Evolutionary conservation across 2,329 filamentous ascomycete species (phyloP).

Genomic region (Calonectria honghensis): DNA sequence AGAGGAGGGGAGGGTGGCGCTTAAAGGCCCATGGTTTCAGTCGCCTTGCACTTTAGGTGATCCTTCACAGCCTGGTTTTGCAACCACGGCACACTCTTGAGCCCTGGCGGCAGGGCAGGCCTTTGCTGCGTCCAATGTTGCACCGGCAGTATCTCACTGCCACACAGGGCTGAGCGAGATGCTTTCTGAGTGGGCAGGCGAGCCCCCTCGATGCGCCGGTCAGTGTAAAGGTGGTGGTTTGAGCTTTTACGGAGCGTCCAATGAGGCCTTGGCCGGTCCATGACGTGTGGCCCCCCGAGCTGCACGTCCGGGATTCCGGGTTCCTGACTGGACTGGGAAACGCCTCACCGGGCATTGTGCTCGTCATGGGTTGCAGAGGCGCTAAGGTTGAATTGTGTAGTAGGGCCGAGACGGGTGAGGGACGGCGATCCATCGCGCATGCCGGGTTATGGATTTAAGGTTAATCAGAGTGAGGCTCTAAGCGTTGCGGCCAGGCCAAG

Average conservation of each 20-base stretch:
- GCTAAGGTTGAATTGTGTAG: neutral
- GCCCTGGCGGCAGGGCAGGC: neutral
- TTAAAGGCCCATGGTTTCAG: neutral
- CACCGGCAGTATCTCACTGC: neutral
- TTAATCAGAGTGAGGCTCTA: neutral
- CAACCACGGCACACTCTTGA: neutral
- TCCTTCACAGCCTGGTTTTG: slow-evolving; percentile 4
- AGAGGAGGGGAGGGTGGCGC: too few relatives aligned
- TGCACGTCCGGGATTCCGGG: neutral
- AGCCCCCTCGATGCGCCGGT: too few relatives aligned
- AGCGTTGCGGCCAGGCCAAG: neutral
- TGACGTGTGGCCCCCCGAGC: neutral
- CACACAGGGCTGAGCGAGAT: neutral
- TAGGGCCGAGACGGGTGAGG: neutral
- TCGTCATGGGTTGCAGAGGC: neutral
- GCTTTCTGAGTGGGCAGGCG: neutral
- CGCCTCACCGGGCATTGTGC: neutral
- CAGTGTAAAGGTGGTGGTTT: neutral
- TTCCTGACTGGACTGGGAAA: neutral
- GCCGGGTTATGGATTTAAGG: slow-evolving; percentile 1
- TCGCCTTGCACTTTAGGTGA: neutral
- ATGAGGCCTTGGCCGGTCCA: neutral
- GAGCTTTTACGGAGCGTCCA: neutral
- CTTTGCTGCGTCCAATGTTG: neutral
- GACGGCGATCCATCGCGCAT: too few relatives aligned